Conservation (phyloP, 2,329 filamentous ascomycete species). For the Neocucurbitaria cava region DNA sequence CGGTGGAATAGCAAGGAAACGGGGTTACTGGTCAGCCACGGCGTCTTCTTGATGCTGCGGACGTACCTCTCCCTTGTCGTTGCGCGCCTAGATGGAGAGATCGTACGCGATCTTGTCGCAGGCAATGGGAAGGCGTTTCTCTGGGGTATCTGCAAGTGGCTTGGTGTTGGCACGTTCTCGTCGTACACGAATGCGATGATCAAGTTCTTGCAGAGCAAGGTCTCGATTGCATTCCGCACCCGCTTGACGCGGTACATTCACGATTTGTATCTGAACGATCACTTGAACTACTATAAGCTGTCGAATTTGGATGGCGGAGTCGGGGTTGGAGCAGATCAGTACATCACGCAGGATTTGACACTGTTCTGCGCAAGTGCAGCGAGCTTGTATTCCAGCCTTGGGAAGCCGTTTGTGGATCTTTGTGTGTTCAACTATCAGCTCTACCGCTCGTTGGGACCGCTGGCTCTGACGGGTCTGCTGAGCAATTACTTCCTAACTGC, state of each 20-base stretch:
- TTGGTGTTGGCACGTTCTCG: conserved; percentile 88
- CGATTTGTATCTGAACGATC: conserved; percentile 92
- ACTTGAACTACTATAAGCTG: conserved; percentile 95
- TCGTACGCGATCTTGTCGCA: conserved; percentile 94
- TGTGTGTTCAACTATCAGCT: conserved; percentile 98
- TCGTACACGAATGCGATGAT: conserved; percentile 99
- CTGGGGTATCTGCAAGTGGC: conserved; percentile 93
- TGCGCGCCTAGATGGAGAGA: conserved; percentile 90
- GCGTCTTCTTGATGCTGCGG: conserved; percentile 85
- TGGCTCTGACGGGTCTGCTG: conserved; percentile 84
- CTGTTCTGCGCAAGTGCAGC: conserved; percentile 93
- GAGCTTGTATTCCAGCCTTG: conserved; percentile 91
- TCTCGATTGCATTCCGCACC: conserved; percentile 97
- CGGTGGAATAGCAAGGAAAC: conserved; percentile 96
- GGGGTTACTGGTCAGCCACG: conserved; percentile 85
- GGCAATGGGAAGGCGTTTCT: conserved; percentile 89
- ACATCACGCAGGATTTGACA: conserved; percentile 95
- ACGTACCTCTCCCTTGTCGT: conserved; percentile 95
- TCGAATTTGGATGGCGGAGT: conserved; percentile 92
- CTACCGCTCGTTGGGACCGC: conserved; percentile 85
- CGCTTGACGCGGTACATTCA: conserved; percentile 95
- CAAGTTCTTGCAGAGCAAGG: conserved; percentile 96
- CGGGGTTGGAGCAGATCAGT: conserved; percentile 91
- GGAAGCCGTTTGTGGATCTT: conserved; percentile 97
- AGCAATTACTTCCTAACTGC: conserved; percentile 96